Evolutionary conservation across 345 rosid species (phyloP), one percentile per base, ranked within the genome.

Genomic region (Murraya paniculata): DNA sequence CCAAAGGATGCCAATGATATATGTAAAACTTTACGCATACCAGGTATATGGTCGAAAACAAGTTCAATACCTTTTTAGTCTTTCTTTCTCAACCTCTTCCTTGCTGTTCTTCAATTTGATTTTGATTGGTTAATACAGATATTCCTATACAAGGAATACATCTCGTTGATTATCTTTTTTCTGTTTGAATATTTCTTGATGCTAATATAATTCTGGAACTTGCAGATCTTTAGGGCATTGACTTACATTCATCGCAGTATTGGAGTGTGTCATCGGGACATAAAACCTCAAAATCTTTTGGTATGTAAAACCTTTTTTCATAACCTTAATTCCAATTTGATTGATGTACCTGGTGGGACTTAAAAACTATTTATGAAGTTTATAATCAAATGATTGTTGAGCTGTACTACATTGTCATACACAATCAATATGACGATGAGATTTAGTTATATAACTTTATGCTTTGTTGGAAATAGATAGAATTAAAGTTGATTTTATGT

Each of bases 261-360:
- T 72, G 97, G 97, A 56, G 93, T 92, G 61, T 94, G 98, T 79
- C 99, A 96, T 77, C 92, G 99, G 10, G 99, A 96, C 86, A 94
- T 96, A 53, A 96, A 96, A 84, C 99, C 99, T 56, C 99, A 96
- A 89, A 96, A 94, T 84, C 91, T 96, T 82, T 82, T 96, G 97
- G 99, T 96, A 90, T 64, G 88, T 55, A n/a, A n/a, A n/a, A n/a
- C n/a, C n/a, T 64, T 19, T 45, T 19, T 24, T 61, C 59, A 30
- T 27, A 30, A 13, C 33, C 14, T 59, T 62, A 28, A 22, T 3
- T 39, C 35, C 55, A 30, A 28, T 28, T 75, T 62, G 58, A 39
- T 71, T 69, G 45, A 24, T 33, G 21, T 3, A 48, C 30, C 27
- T 31, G 18, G 21, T 79, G 1, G 7, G n/a, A 69, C 72, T 6